These are phyloP conservation scores for Paratrimastix pyriformis DNA, from an alignment of 78 protist genomes.

Conservation along the genomic window DNA sequence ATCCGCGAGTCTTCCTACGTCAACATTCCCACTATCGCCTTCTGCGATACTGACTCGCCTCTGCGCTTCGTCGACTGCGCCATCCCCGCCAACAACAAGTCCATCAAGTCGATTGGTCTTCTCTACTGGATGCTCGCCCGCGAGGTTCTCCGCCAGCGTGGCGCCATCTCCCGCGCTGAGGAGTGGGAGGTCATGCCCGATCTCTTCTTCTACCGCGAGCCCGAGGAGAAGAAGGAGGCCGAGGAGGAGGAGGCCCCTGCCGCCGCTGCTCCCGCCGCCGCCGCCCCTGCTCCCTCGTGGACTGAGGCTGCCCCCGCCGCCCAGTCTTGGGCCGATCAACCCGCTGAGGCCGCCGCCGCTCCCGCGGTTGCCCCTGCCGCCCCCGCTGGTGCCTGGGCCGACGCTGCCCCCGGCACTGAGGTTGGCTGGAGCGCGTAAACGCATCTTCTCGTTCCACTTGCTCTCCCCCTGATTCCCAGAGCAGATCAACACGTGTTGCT, in stretches of 20 bases:
- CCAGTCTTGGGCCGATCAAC: too few relatives aligned
- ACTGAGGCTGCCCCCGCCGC: too few relatives aligned
- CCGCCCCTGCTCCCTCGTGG: constrained; percentile 22
- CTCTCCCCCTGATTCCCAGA: too few relatives aligned
- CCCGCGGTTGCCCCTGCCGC: too few relatives aligned
- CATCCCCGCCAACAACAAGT: constrained; percentile 98
- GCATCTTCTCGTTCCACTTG: too few relatives aligned
- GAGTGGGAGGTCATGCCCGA: constrained; percentile 92
- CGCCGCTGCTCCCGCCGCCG: constrained; percentile 26
- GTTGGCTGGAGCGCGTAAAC: too few relatives aligned
- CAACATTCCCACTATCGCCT: constrained; percentile 96
- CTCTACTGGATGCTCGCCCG: constrained; percentile 98
- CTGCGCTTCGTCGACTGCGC: constrained; percentile 78
- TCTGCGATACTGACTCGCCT: constrained; percentile 93
- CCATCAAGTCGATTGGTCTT: constrained; percentile 77
- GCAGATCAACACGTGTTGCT: too few relatives aligned
- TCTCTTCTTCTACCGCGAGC: constrained; percentile 87
- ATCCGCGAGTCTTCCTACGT: constrained; percentile 87
- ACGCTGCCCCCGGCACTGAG: too few relatives aligned
- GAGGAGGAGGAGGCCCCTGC: constrained; percentile 32
- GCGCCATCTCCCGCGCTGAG: constrained; percentile 69
- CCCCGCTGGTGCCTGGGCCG: too few relatives aligned
- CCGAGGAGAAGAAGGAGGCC: constrained; percentile 67
- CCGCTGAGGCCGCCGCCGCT: too few relatives aligned
- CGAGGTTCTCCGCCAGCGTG: constrained; percentile 94